Evolutionary conservation across 441 rosid species (phyloP), one percentile per base, ranked within the genome.

Genomic region (Gossypium aridum): DNA sequence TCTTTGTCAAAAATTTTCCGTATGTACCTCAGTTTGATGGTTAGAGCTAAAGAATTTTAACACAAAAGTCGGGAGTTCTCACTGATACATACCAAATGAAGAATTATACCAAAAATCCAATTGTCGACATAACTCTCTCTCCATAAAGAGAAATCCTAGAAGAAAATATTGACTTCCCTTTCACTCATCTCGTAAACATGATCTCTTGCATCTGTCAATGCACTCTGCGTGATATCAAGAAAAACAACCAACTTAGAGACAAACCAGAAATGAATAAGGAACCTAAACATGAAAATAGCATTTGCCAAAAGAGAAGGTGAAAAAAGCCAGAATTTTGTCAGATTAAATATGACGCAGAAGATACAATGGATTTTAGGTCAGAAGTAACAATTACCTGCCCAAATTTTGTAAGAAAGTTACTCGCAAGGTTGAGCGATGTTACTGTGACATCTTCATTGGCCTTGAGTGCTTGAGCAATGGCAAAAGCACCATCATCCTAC

Each of bases 401-500:
- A 82, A 91, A 90, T 82, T 94, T 94, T 34, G 98, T 90, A 70
- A 94, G 88, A 84, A 94, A 91, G 85, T 94, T 94, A 75, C 85
- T 92, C 54, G 92, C 89, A 1, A 94, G 96, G 82, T 92, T 91
- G 70, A 94, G 76, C 9, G 97, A 91, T 61, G 90, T 80, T 51
- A 94, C 88, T 6, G 90, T 88, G 10, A 92, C 94, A 81, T 92
- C 97, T 85, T 90, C 96, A 73, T 92, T 94, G 16, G 93, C 88
- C 86, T 94, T 94, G 74, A 94, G 86, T 13, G 97, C 97, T 85
- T 90, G 97, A 70, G 97, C 97, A 72, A 94, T 91, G 17, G 99
- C 88, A 25, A 94, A 94, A 75, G 96, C 99, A 31, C 98, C 99
- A 75, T 94, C 97, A 75, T 94, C 98, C 98, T 94, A 80, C 54